phyloP scores from a whole-genome alignment of 1,139 yeast genomes.

The Pichia sp. region DNA sequence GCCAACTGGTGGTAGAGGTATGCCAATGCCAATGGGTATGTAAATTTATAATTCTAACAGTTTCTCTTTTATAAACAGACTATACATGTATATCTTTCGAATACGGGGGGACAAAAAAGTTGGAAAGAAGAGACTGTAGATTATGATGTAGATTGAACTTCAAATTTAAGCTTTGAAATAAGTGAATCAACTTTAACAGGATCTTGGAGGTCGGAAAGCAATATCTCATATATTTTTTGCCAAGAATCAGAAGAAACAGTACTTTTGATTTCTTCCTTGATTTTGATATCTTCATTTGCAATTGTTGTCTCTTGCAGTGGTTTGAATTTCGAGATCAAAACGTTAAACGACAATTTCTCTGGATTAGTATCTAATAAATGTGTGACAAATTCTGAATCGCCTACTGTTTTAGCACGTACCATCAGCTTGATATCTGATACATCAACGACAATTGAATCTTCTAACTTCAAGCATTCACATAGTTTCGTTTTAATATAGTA shows the following conservation, averaged over 20 bases:
- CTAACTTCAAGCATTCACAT: conserved; percentile 21
- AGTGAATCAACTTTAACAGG: conserved; percentile 11
- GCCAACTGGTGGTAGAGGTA: conserved; percentile 53
- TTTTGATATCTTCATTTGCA: not conserved
- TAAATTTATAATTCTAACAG: not conserved
- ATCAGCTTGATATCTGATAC: conserved; percentile 34
- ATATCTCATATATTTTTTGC: conserved; percentile 18
- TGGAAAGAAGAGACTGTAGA: no score
- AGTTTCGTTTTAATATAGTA: conserved; percentile 32
- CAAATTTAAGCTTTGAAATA: conserved; percentile 15
- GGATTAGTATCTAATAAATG: conserved; percentile 9
- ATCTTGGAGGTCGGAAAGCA: conserved; percentile 22
- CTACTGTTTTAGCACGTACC: conserved; percentile 43
- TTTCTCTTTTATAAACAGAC: not conserved
- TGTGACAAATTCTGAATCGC: conserved; percentile 29
- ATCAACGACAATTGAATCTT: conserved; percentile 13
- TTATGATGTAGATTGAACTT: no score
- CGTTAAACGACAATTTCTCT: conserved; percentile 27
- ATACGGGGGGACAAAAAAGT: no score
- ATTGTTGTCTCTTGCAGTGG: conserved; percentile 1
- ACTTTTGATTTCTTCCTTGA: not conserved
- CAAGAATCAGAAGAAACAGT: conserved; percentile 16
- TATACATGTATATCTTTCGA: no score
- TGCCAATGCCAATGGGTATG: conserved; percentile 31
- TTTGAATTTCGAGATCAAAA: conserved; percentile 28